Conservation (phyloP, 164 flowering plant species). For the Hamamelis virginiana region DNA sequence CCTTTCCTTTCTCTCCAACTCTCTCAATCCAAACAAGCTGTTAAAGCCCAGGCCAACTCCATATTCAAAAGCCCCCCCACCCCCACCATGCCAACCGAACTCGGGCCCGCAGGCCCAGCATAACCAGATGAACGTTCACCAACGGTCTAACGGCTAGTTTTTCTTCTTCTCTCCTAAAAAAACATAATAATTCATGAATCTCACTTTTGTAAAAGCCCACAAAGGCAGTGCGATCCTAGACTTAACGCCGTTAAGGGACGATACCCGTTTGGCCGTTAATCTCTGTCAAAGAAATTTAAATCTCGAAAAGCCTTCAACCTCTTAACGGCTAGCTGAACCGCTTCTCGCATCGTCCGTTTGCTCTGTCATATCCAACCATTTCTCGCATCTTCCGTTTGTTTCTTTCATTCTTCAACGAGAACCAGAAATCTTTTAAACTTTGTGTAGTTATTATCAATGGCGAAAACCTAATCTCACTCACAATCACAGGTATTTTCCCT, state of each 20-base stretch:
- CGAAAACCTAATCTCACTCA: not conserved
- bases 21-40: no score
- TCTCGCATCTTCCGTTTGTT: not conserved
- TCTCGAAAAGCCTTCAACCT: not conserved
- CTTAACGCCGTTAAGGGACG: not conserved
- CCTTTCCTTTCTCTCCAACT: no score
- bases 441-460: not conserved
- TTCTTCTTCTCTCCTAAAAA: not conserved
- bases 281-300: not conserved
- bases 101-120: not conserved
- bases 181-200: not conserved
- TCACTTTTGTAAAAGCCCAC: not conserved
- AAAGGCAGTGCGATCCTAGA: not conserved
- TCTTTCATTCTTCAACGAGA: slow-evolving; percentile 1
- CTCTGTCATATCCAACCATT: not conserved
- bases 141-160: slow-evolving; percentile 2
- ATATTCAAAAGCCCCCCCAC: no score
- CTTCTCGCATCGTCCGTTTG: not conserved
- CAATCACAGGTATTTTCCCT: slow-evolving; percentile 3
- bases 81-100: no score
- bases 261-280: no score
- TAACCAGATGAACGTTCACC: no score
- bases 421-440: not conserved
- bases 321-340: slow-evolving; percentile 12
- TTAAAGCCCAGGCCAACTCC: no score